A percentile compares a stretch with the other conserved stretches of the same genome.
Evolutionary conservation across 495 filamentous ascomycete genomes (phyloP).

Genomic region (Aspergillus campestris): DNA sequence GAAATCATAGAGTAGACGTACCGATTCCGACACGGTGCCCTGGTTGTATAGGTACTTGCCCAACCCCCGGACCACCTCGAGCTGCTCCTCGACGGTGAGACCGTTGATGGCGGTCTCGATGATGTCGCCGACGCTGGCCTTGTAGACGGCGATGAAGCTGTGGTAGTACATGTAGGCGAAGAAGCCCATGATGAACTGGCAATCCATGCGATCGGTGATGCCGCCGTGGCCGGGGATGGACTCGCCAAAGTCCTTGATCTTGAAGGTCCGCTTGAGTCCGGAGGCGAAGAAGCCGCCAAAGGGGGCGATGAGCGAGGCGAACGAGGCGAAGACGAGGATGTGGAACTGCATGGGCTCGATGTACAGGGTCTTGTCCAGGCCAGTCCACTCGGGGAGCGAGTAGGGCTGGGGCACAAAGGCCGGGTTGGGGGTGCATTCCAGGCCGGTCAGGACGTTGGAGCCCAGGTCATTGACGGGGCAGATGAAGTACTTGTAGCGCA

Average conservation of each 20-base stretch:
- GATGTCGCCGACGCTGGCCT: slow-evolving; percentile 70
- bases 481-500: slow-evolving; percentile 94
- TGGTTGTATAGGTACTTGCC: slow-evolving; percentile 83
- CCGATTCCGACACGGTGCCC: slow-evolving; percentile 56
- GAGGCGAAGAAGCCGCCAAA: slow-evolving; percentile 99
- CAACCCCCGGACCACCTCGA: slow-evolving; percentile 78
- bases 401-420: slow-evolving; percentile 79
- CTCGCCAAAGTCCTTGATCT: slow-evolving; percentile 99
- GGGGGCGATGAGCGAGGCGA: slow-evolving; percentile 93
- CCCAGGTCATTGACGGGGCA: slow-evolving; percentile 97
- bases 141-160: slow-evolving; percentile 87
- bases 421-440: slow-evolving; percentile 87
- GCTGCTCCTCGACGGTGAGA: slow-evolving; percentile 72
- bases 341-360: slow-evolving; percentile 93
- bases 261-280: slow-evolving; percentile 96
- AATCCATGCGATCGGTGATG: slow-evolving; percentile 99
- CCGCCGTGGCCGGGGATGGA: slow-evolving; percentile 96
- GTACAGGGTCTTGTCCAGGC: slow-evolving; percentile 50
- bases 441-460: slow-evolving; percentile 82
- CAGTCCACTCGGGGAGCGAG: slow-evolving; percentile 62
- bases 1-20: slow-evolving; percentile 27
- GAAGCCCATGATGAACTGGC: slow-evolving; percentile 99
- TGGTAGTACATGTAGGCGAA: slow-evolving; percentile 98
- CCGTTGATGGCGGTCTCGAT: slow-evolving; percentile 85
- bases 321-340: slow-evolving; percentile 81